Percentiles rank a stretch among this genome's conserved stretches.
Conservation (phyloP, 768 basidiomycete species). For the Amanita molliuscula region DNA sequence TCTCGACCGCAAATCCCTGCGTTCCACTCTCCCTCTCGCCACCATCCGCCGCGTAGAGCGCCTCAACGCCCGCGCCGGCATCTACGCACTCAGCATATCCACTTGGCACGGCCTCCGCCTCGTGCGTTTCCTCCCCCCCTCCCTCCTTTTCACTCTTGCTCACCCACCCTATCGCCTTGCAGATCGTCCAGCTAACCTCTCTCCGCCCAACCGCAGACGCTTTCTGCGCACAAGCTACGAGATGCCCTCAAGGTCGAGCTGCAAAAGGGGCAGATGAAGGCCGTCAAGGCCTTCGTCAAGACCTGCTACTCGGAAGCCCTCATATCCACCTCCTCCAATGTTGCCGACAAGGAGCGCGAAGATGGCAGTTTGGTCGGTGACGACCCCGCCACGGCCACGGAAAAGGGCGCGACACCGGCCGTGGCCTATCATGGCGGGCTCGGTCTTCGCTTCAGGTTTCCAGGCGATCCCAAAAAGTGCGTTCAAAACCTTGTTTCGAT, state of each 20-base stretch:
- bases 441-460: conserved; percentile 79
- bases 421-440: conserved; percentile 76
- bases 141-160: no score
- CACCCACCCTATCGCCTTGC: conserved; percentile 3
- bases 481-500: conserved; percentile 11
- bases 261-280: conserved; percentile 88
- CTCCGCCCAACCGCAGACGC: conserved; percentile 87
- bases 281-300: conserved; percentile 81
- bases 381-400: no score
- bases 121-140: conserved; percentile 34
- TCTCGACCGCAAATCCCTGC: conserved; percentile 84
- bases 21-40: conserved; percentile 85
- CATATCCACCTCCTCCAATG: conserved; percentile 42
- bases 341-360: conserved; percentile 58
- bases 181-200: conserved; percentile 91
- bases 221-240: conserved; percentile 84
- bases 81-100: conserved; percentile 91
- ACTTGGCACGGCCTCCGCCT: conserved; percentile 94
- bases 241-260: conserved; percentile 85
- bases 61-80: conserved; percentile 85
- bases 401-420: no score
- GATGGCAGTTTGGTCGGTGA: conserved; percentile 60
- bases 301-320: conserved; percentile 94
- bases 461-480: conserved; percentile 87
- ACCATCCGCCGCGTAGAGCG: conserved; percentile 91